Conservation (phyloP, 371 early-diverging fungal species). For the Mortierella sp. region DNA sequence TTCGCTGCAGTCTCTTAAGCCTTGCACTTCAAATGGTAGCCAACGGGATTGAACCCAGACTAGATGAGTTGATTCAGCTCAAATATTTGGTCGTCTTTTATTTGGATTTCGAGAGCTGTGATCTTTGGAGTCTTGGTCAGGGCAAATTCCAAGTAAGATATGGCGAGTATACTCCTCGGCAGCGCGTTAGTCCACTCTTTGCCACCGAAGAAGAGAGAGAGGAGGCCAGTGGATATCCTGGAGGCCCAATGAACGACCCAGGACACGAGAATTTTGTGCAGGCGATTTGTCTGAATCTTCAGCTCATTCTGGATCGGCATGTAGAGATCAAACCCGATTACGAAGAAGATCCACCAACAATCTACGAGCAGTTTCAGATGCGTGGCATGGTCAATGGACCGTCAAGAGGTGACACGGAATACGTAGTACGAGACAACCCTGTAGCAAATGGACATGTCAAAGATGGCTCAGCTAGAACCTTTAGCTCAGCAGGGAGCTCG, state of each 20-base stretch:
- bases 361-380: constrained; percentile 28
- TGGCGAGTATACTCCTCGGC: constrained; percentile 50
- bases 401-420: no score
- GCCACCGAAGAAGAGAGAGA: constrained; percentile 1
- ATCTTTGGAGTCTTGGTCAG: constrained; percentile 33
- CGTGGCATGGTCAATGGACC: background rate
- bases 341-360: constrained; percentile 29
- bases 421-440: background rate
- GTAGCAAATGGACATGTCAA: constrained; percentile 6
- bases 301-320: constrained; percentile 46
- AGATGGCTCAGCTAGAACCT: constrained; percentile 3
- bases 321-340: constrained; percentile 49
- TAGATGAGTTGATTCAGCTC: constrained; percentile 49
- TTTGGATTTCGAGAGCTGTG: constrained; percentile 50
- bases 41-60: constrained; percentile 45
- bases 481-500: no score
- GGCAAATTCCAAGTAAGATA: constrained; percentile 47
- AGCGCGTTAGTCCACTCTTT: constrained; percentile 27
- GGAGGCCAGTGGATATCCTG: background rate
- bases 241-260: constrained; percentile 29
- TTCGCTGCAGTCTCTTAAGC: constrained; percentile 40
- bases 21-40: constrained; percentile 53
- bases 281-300: constrained; percentile 37
- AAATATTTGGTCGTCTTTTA: constrained; percentile 52
- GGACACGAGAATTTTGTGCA: constrained; percentile 51